Evolutionary conservation across 441 rosid species (phyloP), one percentile per base, ranked within the genome.

Genomic region (Jatropha podagrica): DNA sequence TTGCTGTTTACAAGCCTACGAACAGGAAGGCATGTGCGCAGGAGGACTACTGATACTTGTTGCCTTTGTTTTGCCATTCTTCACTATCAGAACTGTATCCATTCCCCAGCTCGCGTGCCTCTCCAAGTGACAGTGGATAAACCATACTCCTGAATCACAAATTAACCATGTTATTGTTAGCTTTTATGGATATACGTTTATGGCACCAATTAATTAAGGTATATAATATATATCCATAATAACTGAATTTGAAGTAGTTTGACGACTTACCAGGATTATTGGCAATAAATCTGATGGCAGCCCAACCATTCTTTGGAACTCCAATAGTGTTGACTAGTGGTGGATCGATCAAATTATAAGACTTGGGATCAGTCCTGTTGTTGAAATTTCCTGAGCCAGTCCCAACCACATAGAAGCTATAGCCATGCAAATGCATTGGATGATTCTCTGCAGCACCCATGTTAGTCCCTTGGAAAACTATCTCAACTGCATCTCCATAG

Each of bases 71-170:
- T 64, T 59, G 18, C 92, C 95, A 72, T 86, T 82, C 71, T 72
- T 83, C 76, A 90, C 93, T 27, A 85, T 77, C 26, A 90, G 81
- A 27, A 82, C 92, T 0, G 77, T 64, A 59, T 76, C 82, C 95
- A 90, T 90, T 1, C 93, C 95, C 91, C 90, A 86, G 49, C 84
- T 83, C 7, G 64, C 5, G 52, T 80, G 89, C 15, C 82, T 56
- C 20, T 86, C 89, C 49, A 84, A 38, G 49, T 86, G 87, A 56
- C 84, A 75, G 15, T 84, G 87, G n/a, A 78, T 58, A 41, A 72
- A 80, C 86, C 88, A 85, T 27, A 82, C 80, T n/a, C 86, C 83
- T 85, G 81, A 59, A 51, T 6, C 49, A 48, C 13, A 2, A 48
- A 48, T 9, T 48, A 48, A 48, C 15, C 49, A 46, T 46, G 49